These are phyloP conservation scores for Rugosomyces carneus DNA, from an alignment of 1,284 basidiomycete genomes.

Conservation along the genomic window DNA sequence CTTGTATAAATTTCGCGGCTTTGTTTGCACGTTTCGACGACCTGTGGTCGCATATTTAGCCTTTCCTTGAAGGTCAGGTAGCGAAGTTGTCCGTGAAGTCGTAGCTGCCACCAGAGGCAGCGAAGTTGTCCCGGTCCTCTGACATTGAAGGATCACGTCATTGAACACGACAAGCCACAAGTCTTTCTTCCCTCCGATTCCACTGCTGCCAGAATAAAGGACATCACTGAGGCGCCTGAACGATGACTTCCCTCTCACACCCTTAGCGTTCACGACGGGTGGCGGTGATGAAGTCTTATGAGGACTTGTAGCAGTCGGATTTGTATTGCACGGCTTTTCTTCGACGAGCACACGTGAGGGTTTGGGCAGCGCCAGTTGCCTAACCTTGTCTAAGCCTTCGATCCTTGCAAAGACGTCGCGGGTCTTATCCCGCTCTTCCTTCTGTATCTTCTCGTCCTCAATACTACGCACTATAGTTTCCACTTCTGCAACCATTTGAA, in stretches of 20 bases:
- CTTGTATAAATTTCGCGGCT: constrained; percentile 87
- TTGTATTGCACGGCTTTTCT: constrained; percentile 55
- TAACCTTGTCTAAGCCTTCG: constrained; percentile 89
- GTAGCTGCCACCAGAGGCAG: constrained; percentile 76
- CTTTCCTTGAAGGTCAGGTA: constrained; percentile 74
- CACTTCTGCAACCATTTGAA: constrained; percentile 95
- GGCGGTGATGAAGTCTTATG: constrained; percentile 47
- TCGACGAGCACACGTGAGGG: constrained; percentile 82
- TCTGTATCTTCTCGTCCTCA: constrained; percentile 95
- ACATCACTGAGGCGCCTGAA: constrained; percentile 84
- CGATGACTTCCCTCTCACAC: constrained; percentile 72
- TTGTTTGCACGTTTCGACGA: constrained; percentile 63
- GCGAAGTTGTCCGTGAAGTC: constrained; percentile 61
- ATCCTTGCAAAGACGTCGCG: constrained; percentile 93
- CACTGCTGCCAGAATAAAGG: constrained; percentile 42
- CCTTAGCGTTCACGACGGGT: constrained; percentile 44
- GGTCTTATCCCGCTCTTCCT: constrained; percentile 92
- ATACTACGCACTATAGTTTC: constrained; percentile 94
- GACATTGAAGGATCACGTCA: constrained; percentile 90
- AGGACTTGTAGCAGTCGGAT: constrained; percentile 25
- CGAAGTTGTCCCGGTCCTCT: constrained; percentile 84
- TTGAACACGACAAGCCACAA: constrained; percentile 94
- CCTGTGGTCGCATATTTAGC: constrained; percentile 77
- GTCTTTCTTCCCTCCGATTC: constrained; percentile 74
- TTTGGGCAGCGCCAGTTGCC: constrained; percentile 83